Percentiles rank a stretch among this genome's conserved stretches.
Evolutionary conservation across 1,139 yeast species (phyloP).

Genomic region (Blastobotrys aristatus): DNA sequence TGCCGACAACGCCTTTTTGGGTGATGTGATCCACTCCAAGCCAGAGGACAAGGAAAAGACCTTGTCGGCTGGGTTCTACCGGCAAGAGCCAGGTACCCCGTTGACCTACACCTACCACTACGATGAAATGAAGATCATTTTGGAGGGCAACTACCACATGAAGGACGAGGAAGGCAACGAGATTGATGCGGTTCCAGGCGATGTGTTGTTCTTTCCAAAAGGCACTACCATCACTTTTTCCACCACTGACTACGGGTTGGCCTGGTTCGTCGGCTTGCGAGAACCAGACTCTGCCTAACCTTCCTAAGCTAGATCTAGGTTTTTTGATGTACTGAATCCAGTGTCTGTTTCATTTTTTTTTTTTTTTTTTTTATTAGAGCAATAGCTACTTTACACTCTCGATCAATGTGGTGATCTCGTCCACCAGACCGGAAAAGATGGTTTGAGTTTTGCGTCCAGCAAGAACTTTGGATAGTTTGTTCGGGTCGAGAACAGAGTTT

Average conservation of each 20-base stretch:
- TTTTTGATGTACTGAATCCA: no score
- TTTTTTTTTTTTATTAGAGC: not conserved
- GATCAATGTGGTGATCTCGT: not conserved
- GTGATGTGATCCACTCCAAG: conserved; percentile 56
- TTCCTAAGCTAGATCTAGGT: no score
- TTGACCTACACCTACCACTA: conserved; percentile 59
- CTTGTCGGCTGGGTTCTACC: conserved; percentile 61
- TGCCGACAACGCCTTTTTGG: conserved; percentile 59
- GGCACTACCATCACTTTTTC: conserved; percentile 64
- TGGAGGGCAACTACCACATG: conserved; percentile 60
- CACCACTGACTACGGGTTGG: conserved; percentile 59
- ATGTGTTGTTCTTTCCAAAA: conserved; percentile 61
- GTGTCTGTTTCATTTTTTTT: not conserved
- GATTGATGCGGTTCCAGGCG: conserved; percentile 54
- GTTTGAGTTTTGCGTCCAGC: not conserved
- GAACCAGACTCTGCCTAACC: conserved; percentile 36
- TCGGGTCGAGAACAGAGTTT: not conserved
- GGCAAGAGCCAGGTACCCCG: conserved; percentile 61
- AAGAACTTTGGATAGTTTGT: not conserved
- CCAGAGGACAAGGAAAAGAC: conserved; percentile 51
- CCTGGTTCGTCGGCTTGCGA: conserved; percentile 64
- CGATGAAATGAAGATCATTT: conserved; percentile 66
- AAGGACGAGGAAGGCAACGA: conserved; percentile 55
- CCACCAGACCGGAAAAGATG: not conserved
- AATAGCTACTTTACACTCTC: no score